phyloP scores from a whole-genome alignment of 306 rosid species.

The Cucurbita argyrosperma region DNA sequence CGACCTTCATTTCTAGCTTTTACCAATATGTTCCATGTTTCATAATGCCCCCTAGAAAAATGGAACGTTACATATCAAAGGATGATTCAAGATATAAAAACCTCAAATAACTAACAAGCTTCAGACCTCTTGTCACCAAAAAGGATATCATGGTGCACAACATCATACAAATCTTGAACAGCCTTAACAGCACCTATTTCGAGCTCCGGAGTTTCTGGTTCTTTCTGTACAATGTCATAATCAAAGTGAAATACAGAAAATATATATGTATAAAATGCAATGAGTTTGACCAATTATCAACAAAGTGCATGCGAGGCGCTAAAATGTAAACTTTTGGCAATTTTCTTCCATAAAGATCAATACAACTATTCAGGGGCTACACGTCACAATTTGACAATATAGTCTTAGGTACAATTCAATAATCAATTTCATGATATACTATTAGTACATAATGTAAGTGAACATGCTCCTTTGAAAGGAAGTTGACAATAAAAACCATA shows the following conservation, averaged over 20 bases:
- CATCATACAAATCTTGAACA: slow-evolving; percentile 77
- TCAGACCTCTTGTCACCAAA: slow-evolving; percentile 63
- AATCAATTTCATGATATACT: background rate
- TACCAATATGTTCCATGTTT: slow-evolving; percentile 44
- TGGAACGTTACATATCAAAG: background rate
- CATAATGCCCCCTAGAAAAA: slow-evolving; percentile 51
- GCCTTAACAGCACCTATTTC: slow-evolving; percentile 74
- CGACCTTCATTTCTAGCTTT: slow-evolving; percentile 65
- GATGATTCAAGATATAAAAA: background rate
- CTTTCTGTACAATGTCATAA: slow-evolving; percentile 35
- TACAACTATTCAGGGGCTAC: background rate
- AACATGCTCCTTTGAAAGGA: background rate
- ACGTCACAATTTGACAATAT: background rate
- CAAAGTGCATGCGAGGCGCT: background rate
- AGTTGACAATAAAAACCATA: background rate
- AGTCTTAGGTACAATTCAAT: background rate
- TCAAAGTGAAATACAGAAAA: background rate
- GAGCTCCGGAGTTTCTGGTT: slow-evolving; percentile 36
- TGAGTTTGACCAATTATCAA: background rate
- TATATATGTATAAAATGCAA: background rate
- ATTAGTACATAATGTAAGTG: background rate
- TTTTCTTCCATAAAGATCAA: background rate
- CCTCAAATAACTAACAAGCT: background rate
- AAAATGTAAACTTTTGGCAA: background rate
- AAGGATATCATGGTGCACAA: slow-evolving; percentile 54